Percentiles rank a stretch among this genome's conserved stretches.
phyloP scores from a whole-genome alignment of 495 filamentous ascomycete species.

The Penicillium flavigenum region DNA sequence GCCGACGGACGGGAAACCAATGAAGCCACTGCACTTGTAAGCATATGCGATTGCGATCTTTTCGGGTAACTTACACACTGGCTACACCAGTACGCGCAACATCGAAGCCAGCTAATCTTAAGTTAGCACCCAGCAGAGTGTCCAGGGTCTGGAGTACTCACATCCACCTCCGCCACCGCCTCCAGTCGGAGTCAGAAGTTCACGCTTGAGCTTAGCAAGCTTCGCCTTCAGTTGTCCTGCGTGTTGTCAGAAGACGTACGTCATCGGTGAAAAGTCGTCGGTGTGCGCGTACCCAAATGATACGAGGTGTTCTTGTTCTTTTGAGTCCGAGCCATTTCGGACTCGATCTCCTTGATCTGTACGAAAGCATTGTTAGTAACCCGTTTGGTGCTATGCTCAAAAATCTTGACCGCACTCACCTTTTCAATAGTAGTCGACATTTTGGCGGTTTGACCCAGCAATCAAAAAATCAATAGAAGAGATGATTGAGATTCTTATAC shows the following conservation, averaged over 20 bases:
- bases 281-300: conserved; percentile 56
- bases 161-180: conserved; percentile 77
- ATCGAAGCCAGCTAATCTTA: conserved; percentile 77
- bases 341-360: conserved; percentile 97
- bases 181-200: conserved; percentile 82
- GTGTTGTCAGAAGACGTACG: conserved; percentile 28
- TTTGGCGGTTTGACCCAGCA: conserved; percentile 43
- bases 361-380: conserved; percentile 27
- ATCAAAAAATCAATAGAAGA: conserved; percentile 12
- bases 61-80: conserved; percentile 68
- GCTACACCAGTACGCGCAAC: conserved; percentile 97
- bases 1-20: conserved; percentile 92
- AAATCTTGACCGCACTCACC: conserved; percentile 49
- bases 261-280: conserved; percentile 6
- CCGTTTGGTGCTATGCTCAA: conserved; percentile 16
- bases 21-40: conserved; percentile 45
- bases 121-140: conserved; percentile 25
- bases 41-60: conserved; percentile 4
- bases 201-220: conserved; percentile 94
- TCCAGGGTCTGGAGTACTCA: conserved; percentile 34
- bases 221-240: conserved; percentile 94
- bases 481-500: conserved; percentile 1
- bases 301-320: conserved; percentile 98
- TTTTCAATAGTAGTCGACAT: conserved; percentile 98
- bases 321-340: conserved; percentile 95